phyloP scores from a whole-genome alignment of 108 stramenopile genomes.

The Skeletonema tropicum region DNA sequence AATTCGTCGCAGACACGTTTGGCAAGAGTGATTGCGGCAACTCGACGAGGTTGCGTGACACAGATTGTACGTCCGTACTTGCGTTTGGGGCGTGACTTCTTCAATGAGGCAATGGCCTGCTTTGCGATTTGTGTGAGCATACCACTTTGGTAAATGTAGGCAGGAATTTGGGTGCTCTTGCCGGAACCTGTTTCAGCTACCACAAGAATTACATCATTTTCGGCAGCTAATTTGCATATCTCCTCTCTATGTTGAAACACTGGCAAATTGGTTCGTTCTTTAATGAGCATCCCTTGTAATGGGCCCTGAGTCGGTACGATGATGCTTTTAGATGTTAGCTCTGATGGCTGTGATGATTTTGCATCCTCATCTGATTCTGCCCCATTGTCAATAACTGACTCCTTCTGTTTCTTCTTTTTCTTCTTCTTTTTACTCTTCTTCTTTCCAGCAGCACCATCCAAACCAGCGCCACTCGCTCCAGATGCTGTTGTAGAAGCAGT shows the following conservation, averaged over 20 bases:
- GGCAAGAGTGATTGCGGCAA: conserved; percentile 96
- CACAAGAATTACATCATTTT: conserved; percentile 70
- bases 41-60: conserved; percentile 97
- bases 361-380: conserved; percentile 1
- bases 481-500: neutral
- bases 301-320: conserved; percentile 45
- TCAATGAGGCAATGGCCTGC: conserved; percentile 2
- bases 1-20: conserved; percentile 90
- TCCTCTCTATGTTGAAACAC: conserved; percentile 68
- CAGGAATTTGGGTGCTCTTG: conserved; percentile 88
- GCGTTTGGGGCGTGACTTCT: conserved; percentile 11
- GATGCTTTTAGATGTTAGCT: conserved; percentile 54
- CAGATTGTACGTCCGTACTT: conserved; percentile 59
- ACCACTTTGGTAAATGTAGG: conserved; percentile 65
- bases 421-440: conserved; percentile 31
- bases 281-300: conserved; percentile 50
- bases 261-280: conserved; percentile 56
- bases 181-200: conserved; percentile 82
- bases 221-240: conserved; percentile 48
- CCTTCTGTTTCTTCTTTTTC: conserved; percentile 20
- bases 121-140: conserved; percentile 25
- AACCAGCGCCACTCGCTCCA: neutral
- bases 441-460: conserved; percentile 8
- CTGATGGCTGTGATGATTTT: conserved; percentile 42
- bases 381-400: conserved; percentile 6